Percentiles rank a stretch among this genome's conserved stretches.
phyloP scores from a whole-genome alignment of 345 rosid genomes.

The Gossypium longicalyx region DNA sequence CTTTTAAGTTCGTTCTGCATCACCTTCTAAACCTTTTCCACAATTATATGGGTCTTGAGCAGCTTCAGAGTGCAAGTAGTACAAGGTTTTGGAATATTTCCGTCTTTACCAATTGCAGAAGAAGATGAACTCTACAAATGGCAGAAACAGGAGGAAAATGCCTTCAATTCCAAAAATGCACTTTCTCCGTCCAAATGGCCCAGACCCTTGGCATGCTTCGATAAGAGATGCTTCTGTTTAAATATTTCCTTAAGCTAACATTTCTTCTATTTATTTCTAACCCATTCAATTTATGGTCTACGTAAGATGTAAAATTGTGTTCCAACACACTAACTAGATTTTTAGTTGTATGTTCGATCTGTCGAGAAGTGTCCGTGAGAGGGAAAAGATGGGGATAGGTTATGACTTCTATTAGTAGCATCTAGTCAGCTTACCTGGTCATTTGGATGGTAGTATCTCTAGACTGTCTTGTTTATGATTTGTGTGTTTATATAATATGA shows the following conservation, averaged over 20 bases:
- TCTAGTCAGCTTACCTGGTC: neutral
- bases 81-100: neutral
- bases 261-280: neutral
- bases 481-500: neutral
- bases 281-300: neutral
- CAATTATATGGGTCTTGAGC: neutral
- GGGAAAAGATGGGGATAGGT: neutral
- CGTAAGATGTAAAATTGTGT: neutral
- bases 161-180: neutral
- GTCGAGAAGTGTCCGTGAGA: neutral
- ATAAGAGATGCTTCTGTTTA: neutral
- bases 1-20: neutral
- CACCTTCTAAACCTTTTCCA: neutral
- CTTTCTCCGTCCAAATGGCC: neutral
- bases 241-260: neutral
- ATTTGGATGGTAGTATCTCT: neutral
- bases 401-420: neutral
- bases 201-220: neutral
- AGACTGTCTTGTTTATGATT: neutral
- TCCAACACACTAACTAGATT: neutral
- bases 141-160: neutral
- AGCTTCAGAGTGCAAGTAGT: neutral
- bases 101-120: neutral
- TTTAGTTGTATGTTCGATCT: neutral
- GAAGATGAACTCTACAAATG: neutral